Evolutionary conservation across 371 early-diverging fungal genomes (phyloP).

Genomic region (Syncephalis fuscata): DNA sequence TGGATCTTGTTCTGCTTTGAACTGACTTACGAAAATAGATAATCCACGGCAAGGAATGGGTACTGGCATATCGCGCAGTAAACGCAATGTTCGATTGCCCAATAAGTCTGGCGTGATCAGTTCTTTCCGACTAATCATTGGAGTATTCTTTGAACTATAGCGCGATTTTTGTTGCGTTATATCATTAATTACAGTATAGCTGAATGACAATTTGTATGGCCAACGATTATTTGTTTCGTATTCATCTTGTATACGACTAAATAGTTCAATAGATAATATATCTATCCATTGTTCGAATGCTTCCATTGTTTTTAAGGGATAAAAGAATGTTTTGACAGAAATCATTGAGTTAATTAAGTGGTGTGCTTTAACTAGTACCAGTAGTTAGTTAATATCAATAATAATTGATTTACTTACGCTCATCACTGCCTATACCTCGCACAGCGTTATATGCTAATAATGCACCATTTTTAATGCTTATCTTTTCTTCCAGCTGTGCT

Average conservation of each 20-base stretch:
- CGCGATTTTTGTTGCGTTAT: neutral
- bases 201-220: constrained; percentile 18
- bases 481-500: constrained; percentile 17
- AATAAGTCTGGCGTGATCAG: neutral
- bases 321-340: constrained; percentile 32
- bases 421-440: constrained; percentile 41
- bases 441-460: constrained; percentile 38
- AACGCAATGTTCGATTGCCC: neutral
- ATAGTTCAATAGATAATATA: constrained; percentile 34
- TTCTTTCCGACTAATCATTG: neutral
- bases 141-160: neutral
- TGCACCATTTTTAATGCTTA: constrained; percentile 23
- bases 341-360: constrained; percentile 33
- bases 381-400: too few species aligned
- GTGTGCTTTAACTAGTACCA: constrained; percentile 18
- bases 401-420: constrained; percentile 15
- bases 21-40: too few species aligned
- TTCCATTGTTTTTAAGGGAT: constrained; percentile 9
- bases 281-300: constrained; percentile 32
- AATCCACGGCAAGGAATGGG: neutral
- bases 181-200: constrained; percentile 4
- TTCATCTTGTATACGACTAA: constrained; percentile 24
- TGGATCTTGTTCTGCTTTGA: too few species aligned
- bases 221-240: constrained; percentile 25
- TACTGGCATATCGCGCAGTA: neutral